Evolutionary conservation across 176 grass and related monocot genomes (phyloP), one percentile per base, ranked within the genome.

Genomic region (Eremochloa ophiuroides): DNA sequence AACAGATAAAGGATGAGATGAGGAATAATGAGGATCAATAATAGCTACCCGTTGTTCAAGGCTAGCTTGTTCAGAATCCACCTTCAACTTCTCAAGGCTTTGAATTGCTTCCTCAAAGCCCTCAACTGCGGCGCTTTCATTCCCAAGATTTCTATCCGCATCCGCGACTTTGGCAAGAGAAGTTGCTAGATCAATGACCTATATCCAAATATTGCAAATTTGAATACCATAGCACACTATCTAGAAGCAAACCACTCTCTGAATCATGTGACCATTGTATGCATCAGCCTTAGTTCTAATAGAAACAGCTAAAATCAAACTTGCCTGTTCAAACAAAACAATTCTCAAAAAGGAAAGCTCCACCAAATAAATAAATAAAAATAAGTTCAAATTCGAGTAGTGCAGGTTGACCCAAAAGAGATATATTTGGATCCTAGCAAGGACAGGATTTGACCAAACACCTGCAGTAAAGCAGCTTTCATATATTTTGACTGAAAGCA

Each of bases 121-220:
- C 68, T 83, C 80, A 10, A 91, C 69, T 60, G 93, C 93, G 0
- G 58, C 44, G 17, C 85, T 81, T 60, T 95, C 87, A 4, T 95
- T 87, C 12, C 93, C 93, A 30, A 95, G 90, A 89, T 95, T 99
- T 86, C 88, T 91, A 65, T 99, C 93, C 0, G 86, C 85, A 84
- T 99, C 96, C 11, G 96, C 93, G 41, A 99, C 93, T 99, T 95
- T 95, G 33, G 93, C 96, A 73, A 99, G 88, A 73, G 96, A 99
- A 82, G 92, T 88, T 62, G 96, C 96, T 35, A 99, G 66, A 90
- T 95, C 96, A 66, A 99, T 85, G 46, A 93, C 93, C 93, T 99
- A 59, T 17, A 88, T 69, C 16, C 20, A 80, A 85, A 65, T 27
- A 23, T 62, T 20, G 46, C 18, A 79, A 14, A 30, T 34, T 43